Conservation (phyloP, 2,329 filamentous ascomycete species). For the Colletotrichum navitas region DNA sequence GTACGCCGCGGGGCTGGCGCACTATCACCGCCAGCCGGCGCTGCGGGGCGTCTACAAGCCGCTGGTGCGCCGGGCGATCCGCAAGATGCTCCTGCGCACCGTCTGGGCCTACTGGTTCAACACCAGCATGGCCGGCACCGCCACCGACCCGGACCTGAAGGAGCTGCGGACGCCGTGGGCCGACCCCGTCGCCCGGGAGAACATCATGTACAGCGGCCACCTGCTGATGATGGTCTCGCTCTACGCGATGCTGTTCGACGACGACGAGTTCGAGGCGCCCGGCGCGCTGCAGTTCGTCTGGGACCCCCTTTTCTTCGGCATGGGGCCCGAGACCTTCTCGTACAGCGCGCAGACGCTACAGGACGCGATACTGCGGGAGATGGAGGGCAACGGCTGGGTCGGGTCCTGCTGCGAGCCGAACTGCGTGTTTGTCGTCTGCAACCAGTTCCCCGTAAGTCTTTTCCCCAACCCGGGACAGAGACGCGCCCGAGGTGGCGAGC, state of each 20-base stretch:
- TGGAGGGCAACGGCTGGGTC: constrained; percentile 55
- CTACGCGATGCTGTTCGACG: constrained; percentile 58
- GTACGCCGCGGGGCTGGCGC: constrained; percentile 53
- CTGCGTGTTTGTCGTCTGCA: constrained; percentile 55
- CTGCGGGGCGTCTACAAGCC: constrained; percentile 51
- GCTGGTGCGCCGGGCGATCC: no score
- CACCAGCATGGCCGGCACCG: constrained; percentile 51
- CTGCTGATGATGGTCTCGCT: constrained; percentile 55
- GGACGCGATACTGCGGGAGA: constrained; percentile 50
- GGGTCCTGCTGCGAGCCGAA: constrained; percentile 60
- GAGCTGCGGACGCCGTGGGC: constrained; percentile 57
- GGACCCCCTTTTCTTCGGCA: constrained; percentile 55
- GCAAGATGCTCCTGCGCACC: constrained; percentile 56
- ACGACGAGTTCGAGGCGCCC: constrained; percentile 53
- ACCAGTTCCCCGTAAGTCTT: constrained; percentile 55
- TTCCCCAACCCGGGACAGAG: constrained; percentile 45
- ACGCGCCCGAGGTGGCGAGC: constrained; percentile 14
- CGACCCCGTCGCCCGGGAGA: constrained; percentile 55
- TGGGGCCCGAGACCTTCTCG: constrained; percentile 52
- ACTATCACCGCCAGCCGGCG: constrained; percentile 55
- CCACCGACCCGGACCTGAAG: constrained; percentile 52
- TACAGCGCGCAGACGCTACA: constrained; percentile 53
- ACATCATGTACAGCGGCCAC: constrained; percentile 57
- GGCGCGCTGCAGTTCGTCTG: constrained; percentile 53
- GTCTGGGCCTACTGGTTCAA: constrained; percentile 60